Evolutionary conservation across 2,329 filamentous ascomycete genomes (phyloP).

Genomic region (Penicillium sp.): DNA sequence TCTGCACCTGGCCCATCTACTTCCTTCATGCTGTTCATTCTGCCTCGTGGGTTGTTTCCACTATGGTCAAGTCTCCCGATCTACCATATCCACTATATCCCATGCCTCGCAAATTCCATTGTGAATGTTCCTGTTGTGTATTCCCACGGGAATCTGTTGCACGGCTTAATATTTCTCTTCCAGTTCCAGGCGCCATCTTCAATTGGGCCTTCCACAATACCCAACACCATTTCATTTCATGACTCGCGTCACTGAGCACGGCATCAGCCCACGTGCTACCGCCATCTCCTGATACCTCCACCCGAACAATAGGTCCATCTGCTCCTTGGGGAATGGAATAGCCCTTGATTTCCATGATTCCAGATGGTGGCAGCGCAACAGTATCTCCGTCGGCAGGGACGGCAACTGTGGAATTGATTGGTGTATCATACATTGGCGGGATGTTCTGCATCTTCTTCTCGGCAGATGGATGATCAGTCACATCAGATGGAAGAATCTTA

Average conservation of each 20-base stretch:
- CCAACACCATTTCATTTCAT: constrained; percentile 53
- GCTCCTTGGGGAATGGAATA: constrained; percentile 55
- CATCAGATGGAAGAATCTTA: constrained; percentile 54
- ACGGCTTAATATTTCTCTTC: constrained; percentile 49
- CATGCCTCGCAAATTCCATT: constrained; percentile 58
- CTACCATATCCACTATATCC: constrained; percentile 59
- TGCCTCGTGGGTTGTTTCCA: constrained; percentile 4
- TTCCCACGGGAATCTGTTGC: constrained; percentile 54
- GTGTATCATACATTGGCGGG: constrained; percentile 53
- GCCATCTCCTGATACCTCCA: constrained; percentile 51
- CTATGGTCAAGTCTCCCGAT: constrained; percentile 47
- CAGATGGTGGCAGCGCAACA: constrained; percentile 39
- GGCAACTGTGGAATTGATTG: constrained; percentile 53
- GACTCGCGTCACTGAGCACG: constrained; percentile 29
- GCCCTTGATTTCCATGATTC: constrained; percentile 48
- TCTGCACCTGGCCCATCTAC: background rate
- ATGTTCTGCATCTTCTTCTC: constrained; percentile 51
- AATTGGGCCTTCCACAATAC: constrained; percentile 50
- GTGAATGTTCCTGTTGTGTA: constrained; percentile 45
- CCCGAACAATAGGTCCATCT: constrained; percentile 50
- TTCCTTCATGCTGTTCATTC: background rate
- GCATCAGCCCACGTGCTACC: constrained; percentile 51
- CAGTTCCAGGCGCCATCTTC: constrained; percentile 39
- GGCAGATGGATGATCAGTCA: constrained; percentile 46
- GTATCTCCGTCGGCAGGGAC: constrained; percentile 46